Evolutionary conservation across 2,329 filamentous ascomycete species (phyloP).

Genomic region (Aspergillus pseudoglaucus): DNA sequence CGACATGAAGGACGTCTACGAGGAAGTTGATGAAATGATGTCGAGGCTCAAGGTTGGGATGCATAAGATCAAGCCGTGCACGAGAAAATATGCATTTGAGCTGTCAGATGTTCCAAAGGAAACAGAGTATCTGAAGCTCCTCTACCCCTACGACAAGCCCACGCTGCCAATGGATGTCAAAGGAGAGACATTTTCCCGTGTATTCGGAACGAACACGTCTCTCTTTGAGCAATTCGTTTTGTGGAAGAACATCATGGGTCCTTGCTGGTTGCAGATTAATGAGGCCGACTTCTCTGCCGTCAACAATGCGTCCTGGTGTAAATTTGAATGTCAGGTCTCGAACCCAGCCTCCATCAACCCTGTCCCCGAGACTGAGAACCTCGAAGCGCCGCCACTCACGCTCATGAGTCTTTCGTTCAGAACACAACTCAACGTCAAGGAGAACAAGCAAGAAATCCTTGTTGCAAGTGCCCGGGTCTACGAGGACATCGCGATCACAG

Average conservation of each 20-base stretch:
- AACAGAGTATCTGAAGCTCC: slow-evolving; percentile 85
- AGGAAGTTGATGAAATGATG: slow-evolving; percentile 85
- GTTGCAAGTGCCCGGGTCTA: slow-evolving; percentile 89
- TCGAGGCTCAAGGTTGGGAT: slow-evolving; percentile 74
- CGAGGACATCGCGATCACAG: slow-evolving; percentile 77
- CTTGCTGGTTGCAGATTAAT: slow-evolving; percentile 91
- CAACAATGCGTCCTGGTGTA: slow-evolving; percentile 94
- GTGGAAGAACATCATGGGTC: slow-evolving; percentile 98
- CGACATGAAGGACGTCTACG: slow-evolving; percentile 81
- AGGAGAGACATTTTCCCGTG: slow-evolving; percentile 86
- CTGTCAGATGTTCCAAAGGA: slow-evolving; percentile 80
- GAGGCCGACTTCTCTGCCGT: slow-evolving; percentile 75
- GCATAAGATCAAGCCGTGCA: slow-evolving; percentile 89
- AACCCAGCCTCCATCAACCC: slow-evolving; percentile 70
- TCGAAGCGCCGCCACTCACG: slow-evolving; percentile 80
- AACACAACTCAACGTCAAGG: slow-evolving; percentile 79
- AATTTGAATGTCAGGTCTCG: slow-evolving; percentile 77
- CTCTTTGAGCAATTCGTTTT: slow-evolving; percentile 97
- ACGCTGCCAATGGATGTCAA: slow-evolving; percentile 61
- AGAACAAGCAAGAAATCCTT: slow-evolving; percentile 94
- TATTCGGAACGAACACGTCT: slow-evolving; percentile 88
- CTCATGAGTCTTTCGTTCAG: slow-evolving; percentile 92
- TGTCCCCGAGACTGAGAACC: slow-evolving; percentile 68
- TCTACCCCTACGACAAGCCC: slow-evolving; percentile 87
- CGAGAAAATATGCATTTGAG: slow-evolving; percentile 93